Evolutionary conservation across 225 moss, liverwort and hornwort species (phyloP).

Genomic region (Marchantia polymorpha): DNA sequence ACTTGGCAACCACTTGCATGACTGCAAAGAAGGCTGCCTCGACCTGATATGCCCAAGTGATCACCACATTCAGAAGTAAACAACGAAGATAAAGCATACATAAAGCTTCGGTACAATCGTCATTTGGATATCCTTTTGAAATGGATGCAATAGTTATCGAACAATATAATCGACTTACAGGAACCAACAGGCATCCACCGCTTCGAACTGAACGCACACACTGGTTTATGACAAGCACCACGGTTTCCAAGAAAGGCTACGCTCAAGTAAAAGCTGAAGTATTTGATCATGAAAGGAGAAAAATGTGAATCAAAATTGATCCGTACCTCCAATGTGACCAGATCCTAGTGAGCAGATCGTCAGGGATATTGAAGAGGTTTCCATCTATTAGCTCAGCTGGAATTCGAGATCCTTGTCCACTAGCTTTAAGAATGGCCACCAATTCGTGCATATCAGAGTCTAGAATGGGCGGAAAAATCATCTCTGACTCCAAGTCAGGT

Average conservation of each 20-base stretch:
- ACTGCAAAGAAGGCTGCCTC: constrained; percentile 27
- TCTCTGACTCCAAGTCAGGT: neutral
- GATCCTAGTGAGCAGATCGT: constrained; percentile 26
- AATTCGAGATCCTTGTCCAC: constrained; percentile 6
- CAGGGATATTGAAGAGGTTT: constrained; percentile 23
- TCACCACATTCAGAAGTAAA: neutral
- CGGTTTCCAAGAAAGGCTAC: too few relatives aligned
- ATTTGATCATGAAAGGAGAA: too few relatives aligned
- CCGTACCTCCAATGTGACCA: constrained; percentile 28
- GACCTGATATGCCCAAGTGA: constrained; percentile 7
- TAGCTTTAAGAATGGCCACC: constrained; percentile 25
- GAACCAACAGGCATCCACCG: too few relatives aligned
- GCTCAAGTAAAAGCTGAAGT: too few relatives aligned
- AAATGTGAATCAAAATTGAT: neutral
- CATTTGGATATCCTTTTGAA: too few relatives aligned
- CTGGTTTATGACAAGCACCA: too few relatives aligned
- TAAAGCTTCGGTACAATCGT: too few relatives aligned
- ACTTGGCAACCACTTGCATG: constrained; percentile 32
- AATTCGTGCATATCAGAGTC: constrained; percentile 27
- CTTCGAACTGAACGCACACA: too few relatives aligned
- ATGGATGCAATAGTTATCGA: too few relatives aligned
- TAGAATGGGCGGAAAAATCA: neutral
- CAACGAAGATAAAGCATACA: too few relatives aligned
- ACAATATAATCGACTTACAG: too few relatives aligned
- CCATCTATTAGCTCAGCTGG: constrained; percentile 17